Percentiles rank a stretch among this genome's conserved stretches.
phyloP scores from a whole-genome alignment of 352 stramenopile genomes.

The Phytophthora ohioensis region DNA sequence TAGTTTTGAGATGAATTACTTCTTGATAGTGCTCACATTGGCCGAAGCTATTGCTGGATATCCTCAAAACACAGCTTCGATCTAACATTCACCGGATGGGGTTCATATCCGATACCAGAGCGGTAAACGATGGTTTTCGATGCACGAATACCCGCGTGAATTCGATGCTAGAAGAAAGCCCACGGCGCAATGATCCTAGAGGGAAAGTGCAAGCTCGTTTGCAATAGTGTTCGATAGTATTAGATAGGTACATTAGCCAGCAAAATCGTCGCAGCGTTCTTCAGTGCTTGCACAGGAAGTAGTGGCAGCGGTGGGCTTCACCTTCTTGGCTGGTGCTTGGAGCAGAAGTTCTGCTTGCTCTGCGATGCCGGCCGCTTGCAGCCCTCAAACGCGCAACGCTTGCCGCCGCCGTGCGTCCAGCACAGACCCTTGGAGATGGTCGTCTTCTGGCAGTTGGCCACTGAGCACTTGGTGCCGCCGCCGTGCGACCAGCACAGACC shows the following conservation, averaged over 20 bases:
- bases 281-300: not conserved
- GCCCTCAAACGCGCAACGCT: constrained; percentile 41
- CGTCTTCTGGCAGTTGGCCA: constrained; percentile 44
- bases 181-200: no score
- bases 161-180: no score
- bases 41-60: no score
- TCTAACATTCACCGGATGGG: no score
- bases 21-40: no score
- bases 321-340: constrained; percentile 31
- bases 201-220: no score
- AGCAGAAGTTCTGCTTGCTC: constrained; percentile 37
- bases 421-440: constrained; percentile 50
- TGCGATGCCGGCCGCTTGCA: constrained; percentile 62
- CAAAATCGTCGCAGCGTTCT: not conserved
- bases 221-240: not conserved
- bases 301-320: not conserved
- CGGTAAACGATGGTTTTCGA: no score
- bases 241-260: not conserved
- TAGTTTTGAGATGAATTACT: no score
- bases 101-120: no score
- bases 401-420: constrained; percentile 57
- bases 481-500: constrained; percentile 88
- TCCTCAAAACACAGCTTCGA: no score
- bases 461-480: constrained; percentile 77
- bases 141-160: no score